Base-by-base conservation (phyloP, 139 green algal species). In the Chlorella vulgaris region DNA sequence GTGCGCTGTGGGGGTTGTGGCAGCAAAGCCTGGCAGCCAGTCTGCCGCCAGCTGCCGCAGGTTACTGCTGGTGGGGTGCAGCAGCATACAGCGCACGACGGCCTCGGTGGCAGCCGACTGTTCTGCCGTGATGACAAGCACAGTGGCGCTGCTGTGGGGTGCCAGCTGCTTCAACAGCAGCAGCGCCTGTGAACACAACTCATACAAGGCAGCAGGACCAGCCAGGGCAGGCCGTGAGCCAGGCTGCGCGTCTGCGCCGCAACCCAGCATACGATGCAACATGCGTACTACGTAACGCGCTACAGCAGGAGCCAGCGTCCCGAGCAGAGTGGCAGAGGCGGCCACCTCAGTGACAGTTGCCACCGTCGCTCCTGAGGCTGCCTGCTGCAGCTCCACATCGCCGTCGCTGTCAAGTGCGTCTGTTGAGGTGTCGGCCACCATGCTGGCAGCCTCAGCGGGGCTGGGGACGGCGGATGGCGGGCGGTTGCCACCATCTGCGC, bases 111-210 rank as follows among this genome's bases (percentile, higher is more conserved):
- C 62, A 28, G 62, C 60, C 7, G 63, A 65, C 43, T 77, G 35
- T 3, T 36, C 15, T 35, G 26, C 53, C 1, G 63, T 83, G 18
- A 70, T 24, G 39, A 40, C 53, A 42, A 0, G 60, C 79, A 83
- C 76, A 40, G 71, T 70, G 3, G 39, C 60, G 50, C 24, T 68
- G 62, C 40, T 80, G 36, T 40, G 18, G 28, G 5, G 24, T 0
- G 58, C 75, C 21, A 87, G 84, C 31, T 73, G 62, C 60, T 73
- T 43, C 36, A 86, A 67, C 38, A 92, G 77, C 55, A 33, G 33
- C 50, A 79, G 35, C 18, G 61, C 28, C 51, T 84, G 76, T 36
- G 38, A 38, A 69, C 60, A 51, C 68, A 66, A 62, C 53, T 86
- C 61, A 31, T 85, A 51, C 21, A 87, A 79, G n/a, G 39, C 40